phyloP scores from a whole-genome alignment of 768 basidiomycete species.

The Ramaria rubella region DNA sequence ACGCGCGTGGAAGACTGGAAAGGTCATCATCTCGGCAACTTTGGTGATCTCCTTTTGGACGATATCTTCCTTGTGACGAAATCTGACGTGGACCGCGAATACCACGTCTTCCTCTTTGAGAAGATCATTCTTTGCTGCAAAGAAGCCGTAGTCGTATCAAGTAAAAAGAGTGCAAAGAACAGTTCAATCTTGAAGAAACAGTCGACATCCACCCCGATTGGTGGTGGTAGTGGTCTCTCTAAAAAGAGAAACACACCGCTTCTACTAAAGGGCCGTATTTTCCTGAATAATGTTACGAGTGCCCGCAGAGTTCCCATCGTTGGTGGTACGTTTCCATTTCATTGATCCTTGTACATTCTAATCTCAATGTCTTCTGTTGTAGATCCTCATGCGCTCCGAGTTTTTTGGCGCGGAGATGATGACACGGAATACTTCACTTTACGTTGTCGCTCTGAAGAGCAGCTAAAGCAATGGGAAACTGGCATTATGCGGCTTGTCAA shows the following conservation, averaged over 20 bases:
- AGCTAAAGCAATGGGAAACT: conserved; percentile 87
- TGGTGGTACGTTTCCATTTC: conserved; percentile 43
- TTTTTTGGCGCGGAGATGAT: conserved; percentile 94
- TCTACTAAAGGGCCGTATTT: conserved; percentile 92
- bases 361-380: conserved; percentile 15
- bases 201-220: conserved; percentile 37
- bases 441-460: conserved; percentile 88
- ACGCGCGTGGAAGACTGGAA: conserved; percentile 97
- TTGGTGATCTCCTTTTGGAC: conserved; percentile 90
- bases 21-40: conserved; percentile 90
- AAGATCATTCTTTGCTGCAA: conserved; percentile 99
- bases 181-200: conserved; percentile 89
- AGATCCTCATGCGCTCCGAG: conserved; percentile 72
- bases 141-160: conserved; percentile 58
- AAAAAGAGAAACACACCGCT: conserved; percentile 77
- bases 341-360: conserved; percentile 10
- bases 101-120: conserved; percentile 97
- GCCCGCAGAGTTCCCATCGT: conserved; percentile 51
- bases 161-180: conserved; percentile 70
- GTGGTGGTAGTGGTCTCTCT: conserved; percentile 43
- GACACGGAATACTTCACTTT: conserved; percentile 92
- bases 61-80: conserved; percentile 96
- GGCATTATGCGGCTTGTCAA: conserved; percentile 84
- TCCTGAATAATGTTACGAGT: conserved; percentile 90
- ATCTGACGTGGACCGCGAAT: conserved; percentile 93